Evolutionary conservation across 768 basidiomycete species (phyloP).

Genomic region (Cystofilobasidium macerans): DNA sequence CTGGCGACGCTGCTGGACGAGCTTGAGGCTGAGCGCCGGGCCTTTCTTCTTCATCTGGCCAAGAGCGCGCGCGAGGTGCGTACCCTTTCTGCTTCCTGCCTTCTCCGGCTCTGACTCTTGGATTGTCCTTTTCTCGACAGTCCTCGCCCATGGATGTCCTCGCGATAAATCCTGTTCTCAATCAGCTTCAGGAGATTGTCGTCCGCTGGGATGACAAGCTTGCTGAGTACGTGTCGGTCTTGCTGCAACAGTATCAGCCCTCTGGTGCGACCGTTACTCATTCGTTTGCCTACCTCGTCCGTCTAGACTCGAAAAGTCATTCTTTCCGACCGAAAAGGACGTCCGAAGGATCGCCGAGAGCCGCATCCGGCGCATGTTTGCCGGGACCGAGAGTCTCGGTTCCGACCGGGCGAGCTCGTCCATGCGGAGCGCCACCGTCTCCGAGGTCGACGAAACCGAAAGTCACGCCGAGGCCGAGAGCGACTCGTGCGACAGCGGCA

Average conservation of each 20-base stretch:
- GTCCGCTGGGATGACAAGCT: constrained; percentile 68
- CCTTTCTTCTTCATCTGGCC: constrained; percentile 55
- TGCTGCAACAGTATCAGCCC: too few relatives aligned
- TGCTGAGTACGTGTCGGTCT: neutral
- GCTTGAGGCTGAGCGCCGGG: constrained; percentile 56
- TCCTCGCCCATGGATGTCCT: constrained; percentile 73
- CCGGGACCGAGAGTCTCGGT: constrained; percentile 34
- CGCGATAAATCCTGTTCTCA: constrained; percentile 72
- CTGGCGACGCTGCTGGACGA: constrained; percentile 49
- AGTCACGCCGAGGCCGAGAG: constrained; percentile 1
- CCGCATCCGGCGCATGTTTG: constrained; percentile 36
- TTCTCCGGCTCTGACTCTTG: neutral
- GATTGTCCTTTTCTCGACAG: constrained; percentile 31
- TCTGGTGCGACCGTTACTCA: neutral
- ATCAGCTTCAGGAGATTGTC: constrained; percentile 80
- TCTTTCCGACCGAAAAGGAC: constrained; percentile 47
- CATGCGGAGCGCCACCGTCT: constrained; percentile 34
- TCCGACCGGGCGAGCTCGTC: constrained; percentile 30
- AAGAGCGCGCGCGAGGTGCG: constrained; percentile 60
- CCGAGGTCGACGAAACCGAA: constrained; percentile 35
- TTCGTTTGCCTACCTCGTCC: constrained; percentile 69
- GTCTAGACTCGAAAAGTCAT: constrained; percentile 42
- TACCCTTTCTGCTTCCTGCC: neutral
- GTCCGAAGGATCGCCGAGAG: constrained; percentile 39
- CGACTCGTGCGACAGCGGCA: constrained; percentile 11